Percentiles rank a stretch among this genome's conserved stretches.
Conservation (phyloP, 306 rosid species). For the Carpinus fangiana region DNA sequence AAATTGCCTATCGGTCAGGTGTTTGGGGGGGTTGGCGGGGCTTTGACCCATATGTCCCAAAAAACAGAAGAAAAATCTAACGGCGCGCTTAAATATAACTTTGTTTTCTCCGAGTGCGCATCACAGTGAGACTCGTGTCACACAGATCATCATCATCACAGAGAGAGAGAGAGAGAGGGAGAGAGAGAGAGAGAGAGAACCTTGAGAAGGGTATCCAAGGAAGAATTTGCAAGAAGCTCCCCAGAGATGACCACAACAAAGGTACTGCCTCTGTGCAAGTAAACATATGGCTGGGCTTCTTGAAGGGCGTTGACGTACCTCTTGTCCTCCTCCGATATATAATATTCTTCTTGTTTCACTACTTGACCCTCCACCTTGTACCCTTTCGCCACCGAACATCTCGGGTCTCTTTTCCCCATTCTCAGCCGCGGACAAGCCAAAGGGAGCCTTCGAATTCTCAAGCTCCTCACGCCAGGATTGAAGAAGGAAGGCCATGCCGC, state of each 20-base stretch:
- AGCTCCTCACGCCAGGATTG: constrained; percentile 7
- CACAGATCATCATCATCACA: too few relatives aligned
- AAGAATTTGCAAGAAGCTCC: constrained; percentile 45
- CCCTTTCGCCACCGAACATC: constrained; percentile 21
- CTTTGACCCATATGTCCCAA: too few relatives aligned
- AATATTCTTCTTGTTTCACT: constrained; percentile 7
- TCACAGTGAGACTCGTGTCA: too few relatives aligned
- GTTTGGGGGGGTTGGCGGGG: too few relatives aligned
- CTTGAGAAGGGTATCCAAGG: constrained; percentile 54
- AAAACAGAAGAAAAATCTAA: too few relatives aligned
- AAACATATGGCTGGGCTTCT: constrained; percentile 73
- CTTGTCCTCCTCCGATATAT: constrained; percentile 44
- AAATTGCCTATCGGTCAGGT: too few relatives aligned
- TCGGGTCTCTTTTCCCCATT: constrained; percentile 19
- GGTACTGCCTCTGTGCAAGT: constrained; percentile 40
- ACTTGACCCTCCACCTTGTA: constrained; percentile 20
- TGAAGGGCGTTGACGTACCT: constrained; percentile 50
- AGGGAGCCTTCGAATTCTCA: background rate
- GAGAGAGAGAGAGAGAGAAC: constrained; percentile 26
- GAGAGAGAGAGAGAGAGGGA: background rate
- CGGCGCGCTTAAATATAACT: too few relatives aligned
- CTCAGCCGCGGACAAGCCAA: background rate
- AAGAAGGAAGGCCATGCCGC: constrained; percentile 12
- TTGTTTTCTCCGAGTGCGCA: background rate
- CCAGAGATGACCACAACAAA: constrained; percentile 62